phyloP scores from a whole-genome alignment of 768 basidiomycete species.

The Boletus reticuloceps region DNA sequence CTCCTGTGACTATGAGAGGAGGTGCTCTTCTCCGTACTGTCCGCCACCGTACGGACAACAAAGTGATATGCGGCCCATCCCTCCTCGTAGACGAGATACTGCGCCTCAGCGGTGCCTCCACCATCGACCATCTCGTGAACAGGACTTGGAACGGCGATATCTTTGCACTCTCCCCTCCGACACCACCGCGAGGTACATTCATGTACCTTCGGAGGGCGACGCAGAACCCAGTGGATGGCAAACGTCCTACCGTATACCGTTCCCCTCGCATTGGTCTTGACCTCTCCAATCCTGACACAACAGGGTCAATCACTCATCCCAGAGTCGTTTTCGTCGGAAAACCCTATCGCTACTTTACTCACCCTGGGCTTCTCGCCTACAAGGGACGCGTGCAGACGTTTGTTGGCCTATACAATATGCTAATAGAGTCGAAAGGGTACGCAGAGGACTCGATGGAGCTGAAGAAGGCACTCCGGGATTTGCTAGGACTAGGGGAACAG shows the following conservation, averaged over 20 bases:
- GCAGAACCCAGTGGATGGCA: not conserved
- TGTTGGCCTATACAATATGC: constrained; percentile 44
- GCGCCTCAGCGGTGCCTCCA: constrained; percentile 42
- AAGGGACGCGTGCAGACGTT: constrained; percentile 76
- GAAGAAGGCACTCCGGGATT: constrained; percentile 30
- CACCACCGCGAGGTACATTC: constrained; percentile 15
- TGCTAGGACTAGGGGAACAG: constrained; percentile 32
- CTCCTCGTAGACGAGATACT: constrained; percentile 75
- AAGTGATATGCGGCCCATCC: constrained; percentile 72
- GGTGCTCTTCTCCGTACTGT: constrained; percentile 69
- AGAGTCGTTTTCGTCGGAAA: constrained; percentile 59
- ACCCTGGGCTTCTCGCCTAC: constrained; percentile 53
- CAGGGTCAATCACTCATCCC: constrained; percentile 36
- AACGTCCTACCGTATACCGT: constrained; percentile 41
- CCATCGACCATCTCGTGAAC: constrained; percentile 55
- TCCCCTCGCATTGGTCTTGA: constrained; percentile 80
- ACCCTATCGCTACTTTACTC: constrained; percentile 63
- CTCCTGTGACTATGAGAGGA: constrained; percentile 43
- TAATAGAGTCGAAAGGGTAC: constrained; percentile 21
- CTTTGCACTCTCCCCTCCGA: constrained; percentile 45
- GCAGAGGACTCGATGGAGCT: constrained; percentile 17
- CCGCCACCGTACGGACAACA: constrained; percentile 44
- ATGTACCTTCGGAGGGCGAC: constrained; percentile 21
- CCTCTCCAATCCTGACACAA: constrained; percentile 61
- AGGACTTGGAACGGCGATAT: constrained; percentile 56